phyloP scores from a whole-genome alignment of 2,329 filamentous ascomycete species.

The Penicillium sp. region DNA sequence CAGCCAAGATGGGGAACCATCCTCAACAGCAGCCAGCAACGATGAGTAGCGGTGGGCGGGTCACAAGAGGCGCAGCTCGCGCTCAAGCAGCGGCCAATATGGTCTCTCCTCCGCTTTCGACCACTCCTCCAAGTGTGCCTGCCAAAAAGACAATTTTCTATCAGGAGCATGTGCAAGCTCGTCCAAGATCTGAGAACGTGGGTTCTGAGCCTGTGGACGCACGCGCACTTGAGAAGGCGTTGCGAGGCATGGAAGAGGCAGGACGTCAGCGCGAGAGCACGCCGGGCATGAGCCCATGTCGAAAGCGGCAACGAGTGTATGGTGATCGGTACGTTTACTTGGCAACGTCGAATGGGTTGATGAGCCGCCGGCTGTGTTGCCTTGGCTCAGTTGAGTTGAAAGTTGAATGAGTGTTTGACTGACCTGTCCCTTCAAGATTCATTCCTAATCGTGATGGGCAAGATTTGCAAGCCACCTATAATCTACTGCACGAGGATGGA shows the following conservation, averaged over 20 bases:
- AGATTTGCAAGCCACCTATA: slow-evolving; percentile 89
- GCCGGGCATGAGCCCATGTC: slow-evolving; percentile 59
- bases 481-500: slow-evolving; percentile 81
- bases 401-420: slow-evolving; percentile 1
- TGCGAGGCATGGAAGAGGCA: slow-evolving; percentile 57
- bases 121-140: slow-evolving; percentile 53
- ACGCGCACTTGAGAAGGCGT: slow-evolving; percentile 53
- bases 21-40: slow-evolving; percentile 13
- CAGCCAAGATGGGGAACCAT: slow-evolving; percentile 17
- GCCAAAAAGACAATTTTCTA: slow-evolving; percentile 42
- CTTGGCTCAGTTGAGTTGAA: too few species aligned
- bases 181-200: slow-evolving; percentile 21
- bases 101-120: slow-evolving; percentile 51
- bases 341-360: not conserved
- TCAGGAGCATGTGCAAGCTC: slow-evolving; percentile 23
- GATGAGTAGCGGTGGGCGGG: slow-evolving; percentile 15
- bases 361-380: too few species aligned
- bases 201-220: slow-evolving; percentile 53
- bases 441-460: slow-evolving; percentile 91
- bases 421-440: slow-evolving; percentile 50
- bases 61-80: slow-evolving; percentile 16
- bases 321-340: slow-evolving; percentile 51
- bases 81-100: slow-evolving; percentile 29
- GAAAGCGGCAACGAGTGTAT: slow-evolving; percentile 63
- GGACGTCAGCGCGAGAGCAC: slow-evolving; percentile 56